These are phyloP conservation scores for Zancudomyces culisetae DNA, from an alignment of 371 early-diverging fungal genomes.

Conservation along the genomic window DNA sequence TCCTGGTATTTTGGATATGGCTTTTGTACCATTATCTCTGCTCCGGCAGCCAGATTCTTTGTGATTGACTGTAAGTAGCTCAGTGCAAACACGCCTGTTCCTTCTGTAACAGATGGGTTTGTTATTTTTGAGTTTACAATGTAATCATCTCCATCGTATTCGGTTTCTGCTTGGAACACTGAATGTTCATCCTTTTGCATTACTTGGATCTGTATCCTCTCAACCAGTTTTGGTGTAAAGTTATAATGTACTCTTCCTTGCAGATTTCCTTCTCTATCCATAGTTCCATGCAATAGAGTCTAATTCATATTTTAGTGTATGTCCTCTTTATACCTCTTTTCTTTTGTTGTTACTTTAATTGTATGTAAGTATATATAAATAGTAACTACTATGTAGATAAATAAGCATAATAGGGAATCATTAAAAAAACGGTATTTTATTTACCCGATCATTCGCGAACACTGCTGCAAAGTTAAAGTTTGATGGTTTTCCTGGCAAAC, in stretches of 20 bases:
- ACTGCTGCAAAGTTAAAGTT: constrained; percentile 75
- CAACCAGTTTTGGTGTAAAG: constrained; percentile 33
- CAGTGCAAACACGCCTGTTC: constrained; percentile 72
- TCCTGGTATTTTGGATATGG: constrained; percentile 72
- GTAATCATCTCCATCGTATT: constrained; percentile 74
- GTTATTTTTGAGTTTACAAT: constrained; percentile 66
- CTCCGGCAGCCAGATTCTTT: constrained; percentile 59
- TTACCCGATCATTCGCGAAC: constrained; percentile 29
- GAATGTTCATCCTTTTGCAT: constrained; percentile 45
- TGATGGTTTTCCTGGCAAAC: constrained; percentile 60
- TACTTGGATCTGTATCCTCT: constrained; percentile 69
- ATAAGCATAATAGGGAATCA: not conserved
- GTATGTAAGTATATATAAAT: not conserved
- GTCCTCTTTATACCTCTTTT: not conserved
- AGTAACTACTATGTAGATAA: too few species aligned
- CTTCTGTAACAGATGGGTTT: constrained; percentile 80
- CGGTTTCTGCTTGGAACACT: constrained; percentile 80
- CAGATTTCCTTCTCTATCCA: constrained; percentile 72
- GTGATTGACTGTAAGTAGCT: constrained; percentile 85
- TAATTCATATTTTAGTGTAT: not conserved
- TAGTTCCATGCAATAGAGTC: constrained; percentile 65
- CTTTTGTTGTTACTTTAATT: not conserved
- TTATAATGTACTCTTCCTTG: constrained; percentile 49
- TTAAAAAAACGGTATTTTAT: constrained; percentile 1
- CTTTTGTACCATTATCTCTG: constrained; percentile 69